Conservation (phyloP, 192 early-diverging fungal genomes). For the Coemansia sp. region DNA sequence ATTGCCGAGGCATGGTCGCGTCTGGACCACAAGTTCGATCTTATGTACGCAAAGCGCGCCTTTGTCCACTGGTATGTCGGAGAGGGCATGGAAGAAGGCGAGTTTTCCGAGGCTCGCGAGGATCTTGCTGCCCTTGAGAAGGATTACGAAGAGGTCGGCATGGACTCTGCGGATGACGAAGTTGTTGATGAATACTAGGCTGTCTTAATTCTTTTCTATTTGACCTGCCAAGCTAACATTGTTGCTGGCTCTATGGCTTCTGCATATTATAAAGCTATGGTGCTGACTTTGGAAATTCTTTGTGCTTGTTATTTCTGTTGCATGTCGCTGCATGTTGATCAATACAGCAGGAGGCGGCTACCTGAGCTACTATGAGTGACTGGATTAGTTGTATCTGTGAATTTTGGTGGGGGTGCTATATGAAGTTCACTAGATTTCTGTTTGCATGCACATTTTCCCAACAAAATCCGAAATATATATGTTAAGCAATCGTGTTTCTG, state of each 20-base stretch:
- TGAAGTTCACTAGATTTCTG: no score
- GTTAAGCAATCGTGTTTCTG: no score
- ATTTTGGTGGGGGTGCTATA: no score
- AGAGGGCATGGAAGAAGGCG: conserved; percentile 99
- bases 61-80: conserved; percentile 99
- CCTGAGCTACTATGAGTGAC: no score
- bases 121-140: conserved; percentile 99
- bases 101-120: conserved; percentile 99
- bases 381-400: no score
- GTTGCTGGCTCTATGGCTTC: not conserved
- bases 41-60: conserved; percentile 99
- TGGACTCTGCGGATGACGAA: conserved; percentile 87
- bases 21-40: conserved; percentile 99
- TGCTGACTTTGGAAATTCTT: not conserved
- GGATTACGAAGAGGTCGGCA: conserved; percentile 99
- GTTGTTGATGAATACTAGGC: conserved; percentile 65
- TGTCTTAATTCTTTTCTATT: not conserved
- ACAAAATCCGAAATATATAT: no score
- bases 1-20: conserved; percentile 99
- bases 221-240: not conserved
- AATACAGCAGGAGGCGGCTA: no score
- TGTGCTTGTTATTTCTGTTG: not conserved
- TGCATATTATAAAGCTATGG: not conserved
- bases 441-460: no score
- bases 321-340: not conserved